These are phyloP conservation scores for Brassica hybrid DNA, from an alignment of 441 rosid genomes.

Conservation along the genomic window DNA sequence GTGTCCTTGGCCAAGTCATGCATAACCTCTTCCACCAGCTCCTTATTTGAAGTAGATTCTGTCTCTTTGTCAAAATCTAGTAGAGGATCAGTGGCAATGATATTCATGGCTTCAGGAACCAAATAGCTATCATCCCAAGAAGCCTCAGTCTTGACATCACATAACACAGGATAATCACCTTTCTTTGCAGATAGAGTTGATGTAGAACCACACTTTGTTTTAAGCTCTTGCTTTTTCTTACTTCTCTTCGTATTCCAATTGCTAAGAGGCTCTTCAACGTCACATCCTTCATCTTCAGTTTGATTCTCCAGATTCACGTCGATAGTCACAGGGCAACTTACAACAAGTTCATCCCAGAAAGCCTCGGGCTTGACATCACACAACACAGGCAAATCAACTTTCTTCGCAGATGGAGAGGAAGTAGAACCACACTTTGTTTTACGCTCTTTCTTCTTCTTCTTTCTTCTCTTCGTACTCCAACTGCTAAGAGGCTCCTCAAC, in stretches of 20 bases:
- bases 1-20: conserved; percentile 29
- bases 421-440: conserved; percentile 33
- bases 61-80: conserved; percentile 34
- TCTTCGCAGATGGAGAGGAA: conserved; percentile 38
- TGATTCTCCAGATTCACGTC: not conserved
- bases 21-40: conserved; percentile 32
- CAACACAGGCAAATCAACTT: conserved; percentile 35
- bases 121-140: conserved; percentile 43
- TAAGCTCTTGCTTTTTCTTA: conserved; percentile 48
- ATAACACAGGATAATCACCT: conserved; percentile 31
- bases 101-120: conserved; percentile 40
- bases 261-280: conserved; percentile 60
- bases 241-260: conserved; percentile 53
- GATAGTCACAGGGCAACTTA: not conserved
- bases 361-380: conserved; percentile 49
- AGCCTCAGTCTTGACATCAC: conserved; percentile 51
- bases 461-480: conserved; percentile 56
- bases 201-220: conserved; percentile 31
- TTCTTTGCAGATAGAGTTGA: conserved; percentile 37
- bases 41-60: conserved; percentile 35
- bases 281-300: conserved; percentile 49
- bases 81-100: conserved; percentile 34
- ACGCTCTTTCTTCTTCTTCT: conserved; percentile 46
- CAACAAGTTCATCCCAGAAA: conserved; percentile 39
- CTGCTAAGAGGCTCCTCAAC: conserved; percentile 57